These are phyloP conservation scores for Myrica gale DNA, from an alignment of 306 rosid species.

Conservation along the genomic window DNA sequence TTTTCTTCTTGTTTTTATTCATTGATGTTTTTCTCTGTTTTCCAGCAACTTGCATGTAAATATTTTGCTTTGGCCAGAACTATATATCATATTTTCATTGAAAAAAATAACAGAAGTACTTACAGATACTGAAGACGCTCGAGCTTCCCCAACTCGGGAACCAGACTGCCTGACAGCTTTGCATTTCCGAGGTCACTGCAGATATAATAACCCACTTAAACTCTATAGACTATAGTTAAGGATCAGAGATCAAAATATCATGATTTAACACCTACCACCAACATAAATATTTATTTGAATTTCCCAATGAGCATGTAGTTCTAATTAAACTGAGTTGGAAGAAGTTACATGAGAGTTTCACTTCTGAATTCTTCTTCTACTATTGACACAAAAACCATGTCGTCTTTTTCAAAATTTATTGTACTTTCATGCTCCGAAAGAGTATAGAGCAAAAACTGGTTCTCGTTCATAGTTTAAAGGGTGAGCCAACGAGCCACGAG, in stretches of 20 bases:
- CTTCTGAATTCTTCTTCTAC: not conserved
- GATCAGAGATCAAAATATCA: not conserved
- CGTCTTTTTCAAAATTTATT: not conserved
- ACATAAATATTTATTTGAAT: not conserved
- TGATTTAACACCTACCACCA: not conserved
- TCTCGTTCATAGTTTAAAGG: not conserved
- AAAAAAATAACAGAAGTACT: slow-evolving; percentile 25
- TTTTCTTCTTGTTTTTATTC: not conserved
- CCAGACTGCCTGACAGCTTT: slow-evolving; percentile 68
- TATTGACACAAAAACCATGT: not conserved
- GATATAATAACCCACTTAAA: not conserved
- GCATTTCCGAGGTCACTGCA: slow-evolving; percentile 89
- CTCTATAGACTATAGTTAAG: not conserved
- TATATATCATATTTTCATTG: not conserved
- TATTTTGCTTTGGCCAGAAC: not conserved
- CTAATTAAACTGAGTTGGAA: not conserved
- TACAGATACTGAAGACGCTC: slow-evolving; percentile 75
- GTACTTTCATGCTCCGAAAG: not conserved
- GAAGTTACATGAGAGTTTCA: not conserved
- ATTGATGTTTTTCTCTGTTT: not conserved
- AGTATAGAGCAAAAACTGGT: not conserved
- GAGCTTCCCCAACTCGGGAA: slow-evolving; percentile 68
- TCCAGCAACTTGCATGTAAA: no score
- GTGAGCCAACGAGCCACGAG: not conserved
- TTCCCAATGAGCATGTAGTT: not conserved